Percentiles rank a stretch among this genome's conserved stretches.
Evolutionary conservation across 768 basidiomycete species (phyloP).

Genomic region (Lactarius indigo): DNA sequence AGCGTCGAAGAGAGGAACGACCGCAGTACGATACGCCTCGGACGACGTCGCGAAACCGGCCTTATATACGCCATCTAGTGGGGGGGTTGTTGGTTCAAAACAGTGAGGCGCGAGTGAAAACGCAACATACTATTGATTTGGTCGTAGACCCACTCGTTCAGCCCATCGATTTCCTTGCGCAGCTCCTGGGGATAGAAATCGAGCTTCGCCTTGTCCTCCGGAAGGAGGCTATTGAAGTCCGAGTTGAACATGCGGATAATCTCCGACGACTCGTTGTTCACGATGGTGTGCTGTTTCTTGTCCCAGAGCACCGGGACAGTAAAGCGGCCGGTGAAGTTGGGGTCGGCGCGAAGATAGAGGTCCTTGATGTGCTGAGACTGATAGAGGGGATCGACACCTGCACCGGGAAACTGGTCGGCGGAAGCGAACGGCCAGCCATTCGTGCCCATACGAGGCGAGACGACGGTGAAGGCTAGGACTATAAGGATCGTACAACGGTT

Average conservation of each 20-base stretch:
- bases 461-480: conserved; percentile 63
- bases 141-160: conserved; percentile 86
- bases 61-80: conserved; percentile 82
- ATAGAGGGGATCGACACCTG: conserved; percentile 74
- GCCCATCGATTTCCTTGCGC: conserved; percentile 70
- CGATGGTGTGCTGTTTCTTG: conserved; percentile 79
- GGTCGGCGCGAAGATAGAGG: conserved; percentile 74
- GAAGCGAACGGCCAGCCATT: conserved; percentile 86
- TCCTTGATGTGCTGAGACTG: conserved; percentile 72
- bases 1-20: conserved; percentile 67
- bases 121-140: conserved; percentile 69
- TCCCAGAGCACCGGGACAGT: conserved; percentile 94
- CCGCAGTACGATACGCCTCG: conserved; percentile 74
- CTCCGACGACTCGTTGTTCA: conserved; percentile 95
- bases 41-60: conserved; percentile 83
- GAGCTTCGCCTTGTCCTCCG: conserved; percentile 57
- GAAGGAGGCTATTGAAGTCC: conserved; percentile 71
- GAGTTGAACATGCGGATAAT: conserved; percentile 93
- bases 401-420: conserved; percentile 62
- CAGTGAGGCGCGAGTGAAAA: neutral
- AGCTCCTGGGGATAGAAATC: conserved; percentile 78
- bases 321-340: conserved; percentile 71
- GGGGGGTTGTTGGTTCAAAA: neutral
- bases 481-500: neutral
- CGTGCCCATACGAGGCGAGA: conserved; percentile 82